Conservation (phyloP, 2,329 filamentous ascomycete genomes). For the Gnomoniopsis smithogilvyi region DNA sequence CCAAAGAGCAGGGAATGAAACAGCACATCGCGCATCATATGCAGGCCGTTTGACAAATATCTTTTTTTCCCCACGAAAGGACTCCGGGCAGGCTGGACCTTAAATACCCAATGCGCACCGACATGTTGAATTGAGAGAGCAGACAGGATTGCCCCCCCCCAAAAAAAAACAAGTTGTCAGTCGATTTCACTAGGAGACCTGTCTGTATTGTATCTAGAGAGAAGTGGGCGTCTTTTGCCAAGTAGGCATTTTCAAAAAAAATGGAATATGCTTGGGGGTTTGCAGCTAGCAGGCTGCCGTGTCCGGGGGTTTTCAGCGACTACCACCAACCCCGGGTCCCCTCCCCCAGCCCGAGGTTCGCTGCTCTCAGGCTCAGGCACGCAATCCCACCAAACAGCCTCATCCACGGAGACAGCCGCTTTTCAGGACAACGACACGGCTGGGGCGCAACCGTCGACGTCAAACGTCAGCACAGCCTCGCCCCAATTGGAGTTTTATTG, state of each 20-base stretch:
- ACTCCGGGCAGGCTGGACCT: background rate
- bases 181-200: too few relatives aligned
- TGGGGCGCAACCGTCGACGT: background rate
- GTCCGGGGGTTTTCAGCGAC: constrained; percentile 15
- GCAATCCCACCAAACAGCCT: too few relatives aligned
- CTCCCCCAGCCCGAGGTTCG: background rate
- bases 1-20: too few relatives aligned
- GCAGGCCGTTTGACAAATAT: background rate
- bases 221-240: background rate
- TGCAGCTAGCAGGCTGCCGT: constrained; percentile 15
- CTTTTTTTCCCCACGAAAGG: background rate
- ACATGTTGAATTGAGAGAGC: background rate
- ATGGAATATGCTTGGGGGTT: constrained; percentile 18
- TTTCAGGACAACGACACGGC: too few relatives aligned
- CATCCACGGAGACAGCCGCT: too few relatives aligned
- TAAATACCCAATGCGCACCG: background rate
- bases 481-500: background rate
- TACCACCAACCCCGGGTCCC: background rate
- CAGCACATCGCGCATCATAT: too few relatives aligned
- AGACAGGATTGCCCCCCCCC: too few relatives aligned
- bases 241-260: background rate
- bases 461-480: background rate
- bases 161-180: too few relatives aligned
- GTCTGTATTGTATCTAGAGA: background rate
- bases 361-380: background rate